Conservation (phyloP, 2,329 filamentous ascomycete species). For the Colletotrichum sp. region DNA sequence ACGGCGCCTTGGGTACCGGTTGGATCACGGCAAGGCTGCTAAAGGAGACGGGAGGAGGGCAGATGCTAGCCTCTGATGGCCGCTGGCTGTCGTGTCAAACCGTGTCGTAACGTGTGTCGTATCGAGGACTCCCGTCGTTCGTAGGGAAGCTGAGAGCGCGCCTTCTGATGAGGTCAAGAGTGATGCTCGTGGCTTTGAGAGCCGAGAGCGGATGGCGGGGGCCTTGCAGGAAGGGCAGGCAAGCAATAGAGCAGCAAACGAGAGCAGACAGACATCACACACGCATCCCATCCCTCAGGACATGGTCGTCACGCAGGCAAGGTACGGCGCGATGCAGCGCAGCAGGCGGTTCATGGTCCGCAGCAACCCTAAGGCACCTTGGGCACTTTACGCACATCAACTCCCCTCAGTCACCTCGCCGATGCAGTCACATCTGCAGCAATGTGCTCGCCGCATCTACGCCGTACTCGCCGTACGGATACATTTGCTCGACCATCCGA, state of each 20-base stretch:
- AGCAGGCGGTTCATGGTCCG: not conserved
- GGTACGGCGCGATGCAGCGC: not conserved
- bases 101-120: not conserved
- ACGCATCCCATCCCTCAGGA: not conserved
- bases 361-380: not conserved
- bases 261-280: not conserved
- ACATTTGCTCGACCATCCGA: not conserved
- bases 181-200: not conserved
- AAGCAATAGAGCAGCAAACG: not conserved
- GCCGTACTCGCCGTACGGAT: not conserved
- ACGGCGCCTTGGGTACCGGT: not conserved
- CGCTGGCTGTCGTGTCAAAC: not conserved
- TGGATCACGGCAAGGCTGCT: not conserved
- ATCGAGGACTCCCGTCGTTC: not conserved
- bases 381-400: not conserved
- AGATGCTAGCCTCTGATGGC: not conserved
- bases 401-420: not conserved
- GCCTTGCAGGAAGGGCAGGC: not conserved
- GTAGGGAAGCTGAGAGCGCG: not conserved
- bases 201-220: not conserved
- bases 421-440: not conserved
- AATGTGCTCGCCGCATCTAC: not conserved
- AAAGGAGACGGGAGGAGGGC: not conserved
- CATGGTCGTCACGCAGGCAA: not conserved
- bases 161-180: not conserved